phyloP scores from a whole-genome alignment of 768 basidiomycete genomes.

The Mycena maculata region DNA sequence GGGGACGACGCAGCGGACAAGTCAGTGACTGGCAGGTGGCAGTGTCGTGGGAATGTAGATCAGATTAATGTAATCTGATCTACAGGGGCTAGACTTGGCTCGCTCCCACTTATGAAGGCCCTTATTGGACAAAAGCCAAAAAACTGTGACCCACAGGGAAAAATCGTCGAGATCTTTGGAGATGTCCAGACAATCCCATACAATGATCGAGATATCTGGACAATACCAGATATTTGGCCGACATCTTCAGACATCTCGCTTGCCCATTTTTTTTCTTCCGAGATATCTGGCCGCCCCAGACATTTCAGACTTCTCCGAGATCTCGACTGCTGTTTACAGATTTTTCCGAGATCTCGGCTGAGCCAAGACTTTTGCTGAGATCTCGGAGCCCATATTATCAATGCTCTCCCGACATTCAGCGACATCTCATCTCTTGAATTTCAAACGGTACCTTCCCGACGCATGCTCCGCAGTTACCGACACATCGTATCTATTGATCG shows the following conservation, averaged over 20 bases:
- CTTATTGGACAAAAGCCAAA: conserved; percentile 6
- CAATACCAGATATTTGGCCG: no score
- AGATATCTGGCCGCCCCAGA: no score
- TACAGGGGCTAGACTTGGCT: no score
- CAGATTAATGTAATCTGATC: no score
- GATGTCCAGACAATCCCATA: neutral
- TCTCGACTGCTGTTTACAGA: neutral
- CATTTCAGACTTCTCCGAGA: neutral
- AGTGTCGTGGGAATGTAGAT: no score
- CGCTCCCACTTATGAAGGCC: conserved; percentile 8
- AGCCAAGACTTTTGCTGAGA: neutral
- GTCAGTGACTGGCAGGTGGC: no score
- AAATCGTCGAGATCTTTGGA: neutral
- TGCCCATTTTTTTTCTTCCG: no score
- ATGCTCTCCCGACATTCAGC: no score
- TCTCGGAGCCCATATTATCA: neutral
- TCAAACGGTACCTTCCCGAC: neutral
- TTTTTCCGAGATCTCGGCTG: neutral
- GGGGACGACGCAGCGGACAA: no score
- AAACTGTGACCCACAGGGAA: neutral
- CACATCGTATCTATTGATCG: no score
- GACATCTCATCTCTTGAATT: neutral
- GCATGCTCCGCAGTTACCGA: no score
- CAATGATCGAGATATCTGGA: neutral
- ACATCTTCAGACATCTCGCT: neutral